Evolutionary conservation across 345 rosid species (phyloP).

Genomic region (Populus simonii): DNA sequence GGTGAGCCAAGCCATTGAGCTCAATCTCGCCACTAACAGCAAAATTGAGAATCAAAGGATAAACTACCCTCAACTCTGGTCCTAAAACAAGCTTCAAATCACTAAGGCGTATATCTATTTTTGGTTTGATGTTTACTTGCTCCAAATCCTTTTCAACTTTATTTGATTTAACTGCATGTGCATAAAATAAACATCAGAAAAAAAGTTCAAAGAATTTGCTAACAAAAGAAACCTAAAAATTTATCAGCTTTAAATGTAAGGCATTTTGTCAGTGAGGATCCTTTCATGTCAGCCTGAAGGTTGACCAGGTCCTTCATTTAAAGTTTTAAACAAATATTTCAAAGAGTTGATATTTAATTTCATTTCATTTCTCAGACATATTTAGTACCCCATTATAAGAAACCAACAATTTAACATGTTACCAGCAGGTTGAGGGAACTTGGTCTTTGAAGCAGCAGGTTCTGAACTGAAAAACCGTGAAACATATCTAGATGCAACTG

Average conservation of each 20-base stretch:
- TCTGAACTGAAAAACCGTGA: conserved; percentile 71
- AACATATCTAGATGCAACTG: conserved; percentile 84
- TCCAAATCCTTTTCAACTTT: conserved; percentile 67
- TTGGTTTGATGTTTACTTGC: conserved; percentile 65
- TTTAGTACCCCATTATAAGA: too few species aligned
- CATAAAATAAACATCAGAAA: conserved; percentile 16
- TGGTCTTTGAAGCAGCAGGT: conserved; percentile 58
- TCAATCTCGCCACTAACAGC: conserved; percentile 95
- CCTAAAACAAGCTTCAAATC: conserved; percentile 92
- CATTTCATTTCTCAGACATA: too few species aligned
- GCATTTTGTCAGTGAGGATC: not conserved
- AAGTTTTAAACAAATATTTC: not conserved
- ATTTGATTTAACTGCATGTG: conserved; percentile 55
- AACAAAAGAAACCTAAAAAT: not conserved
- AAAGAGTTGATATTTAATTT: too few species aligned
- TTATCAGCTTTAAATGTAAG: not conserved
- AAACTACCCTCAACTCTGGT: conserved; percentile 85
- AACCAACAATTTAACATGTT: conserved; percentile 9
- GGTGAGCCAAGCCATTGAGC: conserved; percentile 87
- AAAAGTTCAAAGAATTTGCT: not conserved
- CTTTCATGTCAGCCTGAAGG: not conserved
- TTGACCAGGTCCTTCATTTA: not conserved
- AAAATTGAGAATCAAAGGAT: conserved; percentile 89
- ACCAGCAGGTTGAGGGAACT: conserved; percentile 64
- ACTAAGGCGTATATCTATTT: conserved; percentile 74